Evolutionary conservation across 352 stramenopile genomes (phyloP), one percentile per base, ranked within the genome.

Genomic region (Thalassiosira exigua): DNA sequence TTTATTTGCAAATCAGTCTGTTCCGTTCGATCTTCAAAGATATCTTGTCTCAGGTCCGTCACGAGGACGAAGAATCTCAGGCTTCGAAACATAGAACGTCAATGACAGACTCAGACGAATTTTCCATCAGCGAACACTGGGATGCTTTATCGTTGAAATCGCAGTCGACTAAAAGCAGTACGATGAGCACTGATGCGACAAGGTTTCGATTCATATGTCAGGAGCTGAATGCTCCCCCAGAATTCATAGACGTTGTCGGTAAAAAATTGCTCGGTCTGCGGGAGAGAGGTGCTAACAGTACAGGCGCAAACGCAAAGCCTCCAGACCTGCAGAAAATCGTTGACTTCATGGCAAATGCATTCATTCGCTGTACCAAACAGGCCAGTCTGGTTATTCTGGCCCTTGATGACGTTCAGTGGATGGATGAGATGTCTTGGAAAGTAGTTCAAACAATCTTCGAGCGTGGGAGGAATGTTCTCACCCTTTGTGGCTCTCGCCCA

Each of bases 391-490:
- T 80, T 24, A n/a, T 92, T n/a, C 41, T 90, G 48, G 67, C 76
- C 44, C 46, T 91, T 22, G 87, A 92, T 76, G 87, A 92, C 71
- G 81, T 90, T 19, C 87, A 92, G 39, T 82, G 76, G 66, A 85
- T 87, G 36, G 87, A 92, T 79, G 68, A 73, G 26, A 86, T 91
- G 53, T 85, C 79, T 17, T 92, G 84, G 84, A 92, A 87, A 33
- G 85, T 91, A 19, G 72, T 92, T 33, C 71, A 84, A 54, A 66
- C 30, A 24, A 73, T 92, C 22, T 86, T 85, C 32, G 48, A 88
- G 32, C 58, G 53, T 51, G 52, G 51, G 7, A 53, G 85, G n/a
- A 90, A 90, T 53, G 62, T 92, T 42, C 69, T 92, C 1, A 75
- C 81, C n/a, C 44, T 92, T 14, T 82, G 82, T 70, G 74, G 79